Conservation (phyloP, 2,329 filamentous ascomycete genomes). For the Tolypocladium amazonense region DNA sequence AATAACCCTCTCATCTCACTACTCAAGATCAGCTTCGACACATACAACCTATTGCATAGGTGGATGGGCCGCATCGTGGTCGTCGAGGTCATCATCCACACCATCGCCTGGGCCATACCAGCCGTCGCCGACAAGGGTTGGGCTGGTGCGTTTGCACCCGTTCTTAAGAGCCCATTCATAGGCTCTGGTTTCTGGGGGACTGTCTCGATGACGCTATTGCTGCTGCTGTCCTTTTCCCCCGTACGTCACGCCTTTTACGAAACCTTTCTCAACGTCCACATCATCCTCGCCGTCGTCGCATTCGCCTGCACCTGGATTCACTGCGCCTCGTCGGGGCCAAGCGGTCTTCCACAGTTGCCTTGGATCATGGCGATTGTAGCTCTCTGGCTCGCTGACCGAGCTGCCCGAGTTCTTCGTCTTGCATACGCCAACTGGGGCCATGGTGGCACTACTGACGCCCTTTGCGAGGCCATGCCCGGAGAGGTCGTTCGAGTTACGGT, state of each 20-base stretch:
- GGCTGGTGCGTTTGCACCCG: constrained; percentile 40
- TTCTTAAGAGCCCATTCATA: constrained; percentile 53
- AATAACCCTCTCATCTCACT: constrained; percentile 85
- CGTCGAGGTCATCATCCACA: constrained; percentile 57
- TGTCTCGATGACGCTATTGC: constrained; percentile 51
- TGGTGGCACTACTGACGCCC: constrained; percentile 50
- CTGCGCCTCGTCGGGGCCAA: constrained; percentile 54
- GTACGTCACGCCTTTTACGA: constrained; percentile 94
- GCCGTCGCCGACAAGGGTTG: constrained; percentile 56
- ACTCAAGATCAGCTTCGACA: constrained; percentile 86
- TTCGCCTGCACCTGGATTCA: constrained; percentile 73
- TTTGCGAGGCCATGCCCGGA: constrained; percentile 57
- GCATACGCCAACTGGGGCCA: constrained; percentile 55
- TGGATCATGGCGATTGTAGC: constrained; percentile 65
- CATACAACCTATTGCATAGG: constrained; percentile 66
- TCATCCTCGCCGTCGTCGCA: constrained; percentile 57
- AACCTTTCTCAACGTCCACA: constrained; percentile 83
- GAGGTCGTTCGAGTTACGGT: constrained; percentile 62
- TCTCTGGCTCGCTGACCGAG: constrained; percentile 68
- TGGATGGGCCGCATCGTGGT: constrained; percentile 72
- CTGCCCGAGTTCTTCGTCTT: constrained; percentile 51
- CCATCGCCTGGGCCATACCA: constrained; percentile 63
- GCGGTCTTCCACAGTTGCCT: constrained; percentile 58
- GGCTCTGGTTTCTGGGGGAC: constrained; percentile 52
- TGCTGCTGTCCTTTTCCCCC: constrained; percentile 64